Percentiles rank a stretch among this genome's conserved stretches.
phyloP scores from a whole-genome alignment of 176 grass and related monocot species.

The Oryza glaberrima region DNA sequence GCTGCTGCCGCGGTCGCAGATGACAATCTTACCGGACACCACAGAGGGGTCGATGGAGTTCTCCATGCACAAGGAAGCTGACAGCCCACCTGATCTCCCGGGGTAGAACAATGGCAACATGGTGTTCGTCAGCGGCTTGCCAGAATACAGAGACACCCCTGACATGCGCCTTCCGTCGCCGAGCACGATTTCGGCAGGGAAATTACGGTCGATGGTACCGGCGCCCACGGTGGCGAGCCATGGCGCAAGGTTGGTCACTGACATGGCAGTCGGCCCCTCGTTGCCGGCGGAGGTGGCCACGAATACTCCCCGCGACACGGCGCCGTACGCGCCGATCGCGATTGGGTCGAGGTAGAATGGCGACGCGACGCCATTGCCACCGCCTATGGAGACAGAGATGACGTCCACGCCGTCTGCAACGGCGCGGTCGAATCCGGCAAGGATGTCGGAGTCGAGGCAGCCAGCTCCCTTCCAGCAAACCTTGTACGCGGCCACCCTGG shows the following conservation, averaged over 20 bases:
- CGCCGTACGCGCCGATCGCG: conserved; percentile 81
- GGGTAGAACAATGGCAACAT: conserved; percentile 78
- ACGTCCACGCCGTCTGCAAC: conserved; percentile 90
- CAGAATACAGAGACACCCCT: conserved; percentile 85
- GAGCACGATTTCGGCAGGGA: conserved; percentile 76
- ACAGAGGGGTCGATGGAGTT: conserved; percentile 87
- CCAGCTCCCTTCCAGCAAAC: conserved; percentile 92
- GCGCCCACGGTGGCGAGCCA: conserved; percentile 94
- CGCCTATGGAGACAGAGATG: conserved; percentile 90
- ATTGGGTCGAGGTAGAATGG: conserved; percentile 95
- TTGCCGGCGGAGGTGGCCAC: conserved; percentile 93
- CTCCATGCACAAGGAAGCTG: conserved; percentile 90
- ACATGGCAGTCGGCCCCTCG: conserved; percentile 78
- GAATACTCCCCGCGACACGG: conserved; percentile 71
- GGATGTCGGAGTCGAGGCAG: conserved; percentile 96
- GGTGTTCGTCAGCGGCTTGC: conserved; percentile 48
- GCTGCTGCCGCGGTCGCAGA: conserved; percentile 96
- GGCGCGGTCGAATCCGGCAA: conserved; percentile 89
- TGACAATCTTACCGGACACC: conserved; percentile 79
- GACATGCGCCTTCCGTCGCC: conserved; percentile 67
- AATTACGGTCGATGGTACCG: conserved; percentile 88
- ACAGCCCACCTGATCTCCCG: conserved; percentile 59
- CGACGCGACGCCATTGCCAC: conserved; percentile 62
- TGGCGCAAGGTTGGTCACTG: conserved; percentile 86
- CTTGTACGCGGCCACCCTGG: conserved; percentile 85